Base-by-base conservation (phyloP, 2,329 filamentous ascomycete genomes). In the Xylariaceae sp. region DNA sequence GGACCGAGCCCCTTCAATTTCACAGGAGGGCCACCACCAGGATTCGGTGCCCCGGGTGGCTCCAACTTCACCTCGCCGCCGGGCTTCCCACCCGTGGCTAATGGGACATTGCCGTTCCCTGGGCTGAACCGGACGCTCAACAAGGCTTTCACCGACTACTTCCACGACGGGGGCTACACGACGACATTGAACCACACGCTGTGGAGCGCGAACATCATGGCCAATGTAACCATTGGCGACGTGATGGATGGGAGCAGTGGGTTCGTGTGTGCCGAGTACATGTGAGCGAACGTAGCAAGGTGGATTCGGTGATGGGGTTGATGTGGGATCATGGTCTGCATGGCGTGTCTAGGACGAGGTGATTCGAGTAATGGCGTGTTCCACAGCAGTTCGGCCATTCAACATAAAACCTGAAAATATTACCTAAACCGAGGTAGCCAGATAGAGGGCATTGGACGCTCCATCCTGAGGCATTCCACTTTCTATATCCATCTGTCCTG, bases 161-260 rank as follows among this genome's bases (percentile, higher is more conserved):
- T 56, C 44, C 51, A 51, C 37, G 55, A 58, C 15, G 52, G 47
- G n/a, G 53, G 52, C 9, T 51, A 51, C 22, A 29, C 40, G 0
- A 56, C 54, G 1, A 59, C 56, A 19, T 34, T 59, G 32, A 57
- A 55, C 34, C 56, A 59, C 41, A 57, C 45, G 3, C 50, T 59
- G 9, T 57, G 54, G 54, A 51, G 50, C 8, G 53, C 42, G 0
- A 43, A 41, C 4, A 50, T 56, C 4, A 19, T 57, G 46, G 44
- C 45, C n/a, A 59, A 59, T 32, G 34, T 45, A n/a, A 59, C 54
- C 1, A 57, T 57, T 30, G 49, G 40, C 3, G 56, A 56, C 34
- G 54, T 59, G 2, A 56, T 59, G 52, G 48, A 59, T 38, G 39
- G 46, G 0, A 38, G 44, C 12, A 38, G 40, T 1, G 48, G 45